Conservation (phyloP, 2,329 filamentous ascomycete genomes). For the Myriosclerotinia duriaeana region DNA sequence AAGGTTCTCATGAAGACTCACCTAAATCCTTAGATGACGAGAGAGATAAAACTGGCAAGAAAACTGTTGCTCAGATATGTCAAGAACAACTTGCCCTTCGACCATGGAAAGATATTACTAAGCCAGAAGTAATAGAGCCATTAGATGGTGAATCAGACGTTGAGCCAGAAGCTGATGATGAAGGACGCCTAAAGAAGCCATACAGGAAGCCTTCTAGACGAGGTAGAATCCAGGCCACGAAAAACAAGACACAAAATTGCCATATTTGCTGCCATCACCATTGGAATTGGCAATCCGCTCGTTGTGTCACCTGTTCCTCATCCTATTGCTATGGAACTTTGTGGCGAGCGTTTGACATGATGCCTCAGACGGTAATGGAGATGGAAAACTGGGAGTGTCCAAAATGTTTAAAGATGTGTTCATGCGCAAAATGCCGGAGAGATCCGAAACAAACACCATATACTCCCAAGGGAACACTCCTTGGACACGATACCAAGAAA, state of each 20-base stretch:
- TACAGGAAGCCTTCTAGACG: slow-evolving; percentile 45
- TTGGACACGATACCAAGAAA: slow-evolving; percentile 87
- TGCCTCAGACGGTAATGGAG: slow-evolving; percentile 80
- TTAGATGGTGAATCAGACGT: slow-evolving; percentile 48
- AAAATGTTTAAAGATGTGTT: slow-evolving; percentile 81
- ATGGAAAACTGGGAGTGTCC: slow-evolving; percentile 84
- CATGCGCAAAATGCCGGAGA: slow-evolving; percentile 72
- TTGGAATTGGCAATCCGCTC: slow-evolving; percentile 79
- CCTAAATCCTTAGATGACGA: slow-evolving; percentile 71
- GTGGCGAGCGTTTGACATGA: slow-evolving; percentile 86
- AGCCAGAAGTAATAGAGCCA: slow-evolving; percentile 31
- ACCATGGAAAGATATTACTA: slow-evolving; percentile 77
- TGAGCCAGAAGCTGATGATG: slow-evolving; percentile 62
- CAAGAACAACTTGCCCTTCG: slow-evolving; percentile 79
- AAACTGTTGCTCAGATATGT: slow-evolving; percentile 87
- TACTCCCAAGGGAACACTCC: slow-evolving; percentile 78
- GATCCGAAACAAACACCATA: slow-evolving; percentile 73
- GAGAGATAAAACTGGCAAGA: slow-evolving; percentile 65
- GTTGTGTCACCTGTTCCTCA: slow-evolving; percentile 72
- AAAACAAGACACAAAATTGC: slow-evolving; percentile 58
- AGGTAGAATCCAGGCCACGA: slow-evolving; percentile 47
- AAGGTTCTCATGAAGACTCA: slow-evolving; percentile 66
- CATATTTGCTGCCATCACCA: slow-evolving; percentile 83
- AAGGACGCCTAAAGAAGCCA: slow-evolving; percentile 56
- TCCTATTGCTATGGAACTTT: slow-evolving; percentile 92